phyloP scores from a whole-genome alignment of 441 rosid genomes.

The Jatropha multifida region DNA sequence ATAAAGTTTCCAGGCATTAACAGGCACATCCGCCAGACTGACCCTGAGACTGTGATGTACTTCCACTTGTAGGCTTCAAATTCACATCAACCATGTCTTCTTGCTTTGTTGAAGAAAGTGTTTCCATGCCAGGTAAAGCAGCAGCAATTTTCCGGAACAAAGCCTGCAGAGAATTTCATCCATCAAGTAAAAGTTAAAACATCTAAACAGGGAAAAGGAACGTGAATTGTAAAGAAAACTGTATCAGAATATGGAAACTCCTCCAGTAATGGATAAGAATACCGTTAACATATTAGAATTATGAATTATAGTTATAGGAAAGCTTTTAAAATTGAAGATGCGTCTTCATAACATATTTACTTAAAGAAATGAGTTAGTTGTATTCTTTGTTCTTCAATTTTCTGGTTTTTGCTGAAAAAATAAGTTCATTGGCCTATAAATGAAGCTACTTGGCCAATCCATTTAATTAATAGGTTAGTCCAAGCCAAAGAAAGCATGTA shows the following conservation, averaged over 20 bases:
- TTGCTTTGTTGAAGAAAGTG: constrained; percentile 73
- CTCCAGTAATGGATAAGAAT: too few species aligned
- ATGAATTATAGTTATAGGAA: not conserved
- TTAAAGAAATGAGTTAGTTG: not conserved
- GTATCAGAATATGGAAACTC: not conserved
- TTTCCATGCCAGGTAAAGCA: constrained; percentile 53
- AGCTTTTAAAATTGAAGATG: not conserved
- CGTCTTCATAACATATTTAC: not conserved
- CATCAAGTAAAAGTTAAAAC: constrained; percentile 1
- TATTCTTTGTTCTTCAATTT: not conserved
- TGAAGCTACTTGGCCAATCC: not conserved
- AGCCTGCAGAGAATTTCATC: constrained; percentile 34
- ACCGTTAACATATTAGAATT: too few species aligned
- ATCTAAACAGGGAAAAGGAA: not conserved
- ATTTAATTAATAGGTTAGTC: not conserved
- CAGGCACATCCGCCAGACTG: constrained; percentile 76
- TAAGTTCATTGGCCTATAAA: not conserved
- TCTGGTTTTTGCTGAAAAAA: not conserved
- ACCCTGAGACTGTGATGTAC: constrained; percentile 47
- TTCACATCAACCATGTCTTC: constrained; percentile 84
- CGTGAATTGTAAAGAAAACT: not conserved
- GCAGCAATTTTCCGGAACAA: constrained; percentile 57
- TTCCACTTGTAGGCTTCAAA: constrained; percentile 56
- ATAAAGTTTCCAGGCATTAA: constrained; percentile 10
- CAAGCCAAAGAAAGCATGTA: not conserved